phyloP scores from a whole-genome alignment of 768 basidiomycete genomes.

The Xerocomellus intermedius region DNA sequence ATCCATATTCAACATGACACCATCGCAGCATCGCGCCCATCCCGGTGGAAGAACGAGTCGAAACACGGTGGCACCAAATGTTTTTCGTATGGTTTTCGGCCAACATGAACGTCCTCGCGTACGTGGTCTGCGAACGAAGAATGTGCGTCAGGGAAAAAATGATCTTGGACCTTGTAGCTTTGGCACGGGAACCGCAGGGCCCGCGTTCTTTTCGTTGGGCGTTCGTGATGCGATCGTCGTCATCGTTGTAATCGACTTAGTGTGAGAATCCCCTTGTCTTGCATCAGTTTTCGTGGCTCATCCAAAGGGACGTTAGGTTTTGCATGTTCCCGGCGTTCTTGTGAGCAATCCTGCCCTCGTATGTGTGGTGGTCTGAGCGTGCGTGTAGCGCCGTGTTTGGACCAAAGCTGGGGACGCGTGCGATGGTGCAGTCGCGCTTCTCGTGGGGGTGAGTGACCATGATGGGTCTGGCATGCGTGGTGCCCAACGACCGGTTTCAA shows the following conservation, averaged over 20 bases:
- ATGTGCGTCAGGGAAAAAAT: background rate
- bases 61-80: constrained; percentile 44
- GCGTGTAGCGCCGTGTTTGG: constrained; percentile 46
- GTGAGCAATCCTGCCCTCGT: constrained; percentile 21
- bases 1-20: background rate
- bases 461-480: constrained; percentile 5
- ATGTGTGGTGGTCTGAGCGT: background rate
- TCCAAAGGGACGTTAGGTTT: constrained; percentile 17
- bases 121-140: constrained; percentile 12
- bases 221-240: constrained; percentile 41
- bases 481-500: constrained; percentile 16
- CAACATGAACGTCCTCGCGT: constrained; percentile 45
- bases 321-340: constrained; percentile 39
- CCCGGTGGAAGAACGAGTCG: constrained; percentile 34
- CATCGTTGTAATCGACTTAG: constrained; percentile 44
- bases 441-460: constrained; percentile 43
- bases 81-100: constrained; percentile 54
- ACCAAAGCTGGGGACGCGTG: constrained; percentile 54
- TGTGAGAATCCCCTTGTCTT: constrained; percentile 29
- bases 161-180: constrained; percentile 33
- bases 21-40: constrained; percentile 39
- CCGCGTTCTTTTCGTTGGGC: constrained; percentile 48
- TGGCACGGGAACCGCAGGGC: constrained; percentile 50
- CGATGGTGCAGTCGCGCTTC: constrained; percentile 57
- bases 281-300: constrained; percentile 1